phyloP scores from a whole-genome alignment of 2,329 filamentous ascomycete species.

The Xylaria sp. region DNA sequence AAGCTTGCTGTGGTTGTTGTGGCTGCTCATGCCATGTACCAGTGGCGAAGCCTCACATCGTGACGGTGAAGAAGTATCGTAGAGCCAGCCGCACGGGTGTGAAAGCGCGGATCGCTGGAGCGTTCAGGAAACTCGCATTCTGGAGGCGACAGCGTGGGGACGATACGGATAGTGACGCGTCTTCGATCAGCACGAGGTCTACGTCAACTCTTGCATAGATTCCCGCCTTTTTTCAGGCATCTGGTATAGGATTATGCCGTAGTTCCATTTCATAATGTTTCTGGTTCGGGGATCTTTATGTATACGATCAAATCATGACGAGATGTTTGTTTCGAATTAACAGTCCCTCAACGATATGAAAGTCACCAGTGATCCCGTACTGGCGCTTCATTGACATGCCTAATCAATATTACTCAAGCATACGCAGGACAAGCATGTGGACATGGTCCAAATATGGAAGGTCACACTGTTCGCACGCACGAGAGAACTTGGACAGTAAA shows the following conservation, averaged over 20 bases:
- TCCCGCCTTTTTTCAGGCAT: background rate
- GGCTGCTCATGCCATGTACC: slow-evolving; percentile 30
- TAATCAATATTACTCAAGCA: background rate
- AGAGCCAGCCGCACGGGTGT: background rate
- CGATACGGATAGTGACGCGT: slow-evolving; percentile 31
- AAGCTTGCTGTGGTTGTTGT: slow-evolving; percentile 33
- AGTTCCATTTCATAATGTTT: background rate
- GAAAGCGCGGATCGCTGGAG: slow-evolving; percentile 27
- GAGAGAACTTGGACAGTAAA: background rate
- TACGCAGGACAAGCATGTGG: background rate
- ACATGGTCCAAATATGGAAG: background rate
- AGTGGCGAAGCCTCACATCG: slow-evolving; percentile 9
- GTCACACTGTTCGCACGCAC: background rate
- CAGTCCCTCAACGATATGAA: background rate
- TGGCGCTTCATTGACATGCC: background rate
- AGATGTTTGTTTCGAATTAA: background rate
- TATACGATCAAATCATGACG: background rate
- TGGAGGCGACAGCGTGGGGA: slow-evolving; percentile 27
- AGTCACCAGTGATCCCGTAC: background rate
- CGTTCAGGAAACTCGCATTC: slow-evolving; percentile 40
- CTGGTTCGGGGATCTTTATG: background rate
- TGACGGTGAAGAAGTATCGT: slow-evolving; percentile 6
- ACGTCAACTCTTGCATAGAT: slow-evolving; percentile 34
- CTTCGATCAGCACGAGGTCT: slow-evolving; percentile 20
- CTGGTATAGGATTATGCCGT: background rate